Evolutionary conservation across 2,329 filamentous ascomycete species (phyloP).

Genomic region (Fusarium chuoi): DNA sequence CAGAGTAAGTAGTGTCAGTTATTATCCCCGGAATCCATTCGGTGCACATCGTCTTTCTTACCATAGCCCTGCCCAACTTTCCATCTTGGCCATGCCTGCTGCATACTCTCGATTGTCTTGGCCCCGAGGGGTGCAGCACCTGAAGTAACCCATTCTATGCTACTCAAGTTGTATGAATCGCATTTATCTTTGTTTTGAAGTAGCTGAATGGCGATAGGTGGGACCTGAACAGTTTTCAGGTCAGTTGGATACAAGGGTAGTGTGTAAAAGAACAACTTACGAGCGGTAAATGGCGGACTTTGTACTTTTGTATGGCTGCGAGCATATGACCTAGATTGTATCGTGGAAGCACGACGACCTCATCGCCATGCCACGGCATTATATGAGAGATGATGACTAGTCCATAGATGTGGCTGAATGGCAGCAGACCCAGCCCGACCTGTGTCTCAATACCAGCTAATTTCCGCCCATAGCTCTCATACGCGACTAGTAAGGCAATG

Average conservation of each 20-base stretch:
- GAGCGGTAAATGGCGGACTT: not conserved
- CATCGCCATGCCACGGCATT: not conserved
- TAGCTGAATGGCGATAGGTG: not conserved
- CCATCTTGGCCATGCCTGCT: not conserved
- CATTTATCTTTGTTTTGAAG: not conserved
- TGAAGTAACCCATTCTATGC: not conserved
- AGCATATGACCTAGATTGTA: not conserved
- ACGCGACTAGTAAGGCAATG: not conserved
- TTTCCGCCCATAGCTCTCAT: not conserved
- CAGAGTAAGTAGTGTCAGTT: accelerated
- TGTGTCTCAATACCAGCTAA: constrained; percentile 46
- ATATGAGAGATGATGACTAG: not conserved
- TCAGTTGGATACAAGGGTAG: not conserved
- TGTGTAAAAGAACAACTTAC: not conserved
- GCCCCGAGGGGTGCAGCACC: not conserved
- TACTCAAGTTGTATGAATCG: not conserved
- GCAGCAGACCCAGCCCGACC: constrained; percentile 73
- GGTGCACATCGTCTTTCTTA: not conserved
- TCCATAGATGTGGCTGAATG: constrained; percentile 76
- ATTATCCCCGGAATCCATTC: not conserved
- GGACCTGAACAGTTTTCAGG: accelerated
- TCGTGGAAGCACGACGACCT: not conserved
- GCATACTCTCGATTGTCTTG: not conserved
- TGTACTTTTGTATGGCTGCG: not conserved
- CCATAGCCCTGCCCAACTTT: not conserved